These are phyloP conservation scores for Oryza glaberrima DNA, from an alignment of 176 grass and related monocot genomes.

Conservation along the genomic window DNA sequence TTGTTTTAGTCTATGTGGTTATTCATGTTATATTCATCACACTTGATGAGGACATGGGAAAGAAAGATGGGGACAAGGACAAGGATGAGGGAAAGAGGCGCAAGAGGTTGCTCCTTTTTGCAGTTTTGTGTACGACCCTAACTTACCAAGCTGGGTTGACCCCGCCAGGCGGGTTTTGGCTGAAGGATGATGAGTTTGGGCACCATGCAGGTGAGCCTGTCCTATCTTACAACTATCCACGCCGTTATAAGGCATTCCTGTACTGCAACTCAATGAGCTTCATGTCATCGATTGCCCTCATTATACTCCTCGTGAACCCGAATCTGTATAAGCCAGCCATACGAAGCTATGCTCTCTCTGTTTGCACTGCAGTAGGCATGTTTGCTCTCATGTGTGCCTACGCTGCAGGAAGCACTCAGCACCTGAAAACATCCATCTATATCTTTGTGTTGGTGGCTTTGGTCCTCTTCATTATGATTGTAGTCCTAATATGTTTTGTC, in stretches of 20 bases:
- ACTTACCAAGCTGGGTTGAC: conserved; percentile 48
- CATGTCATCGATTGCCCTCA: conserved; percentile 35
- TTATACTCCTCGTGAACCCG: conserved; percentile 30
- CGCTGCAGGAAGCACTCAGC: background rate
- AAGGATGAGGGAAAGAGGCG: background rate
- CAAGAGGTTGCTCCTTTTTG: conserved; percentile 33
- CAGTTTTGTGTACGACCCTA: background rate
- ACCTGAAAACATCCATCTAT: background rate
- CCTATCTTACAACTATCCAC: background rate
- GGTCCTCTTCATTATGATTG: background rate
- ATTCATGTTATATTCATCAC: background rate
- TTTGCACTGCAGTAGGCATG: background rate
- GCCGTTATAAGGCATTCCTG: conserved; percentile 35
- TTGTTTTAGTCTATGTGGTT: conserved; percentile 11
- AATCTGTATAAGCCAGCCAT: conserved; percentile 19
- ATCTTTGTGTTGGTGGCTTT: background rate
- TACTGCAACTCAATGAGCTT: conserved; percentile 48
- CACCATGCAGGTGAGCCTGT: background rate
- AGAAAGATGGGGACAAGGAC: background rate
- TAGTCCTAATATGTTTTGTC: background rate
- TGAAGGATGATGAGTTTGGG: background rate
- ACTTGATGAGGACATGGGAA: background rate
- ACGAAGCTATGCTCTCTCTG: conserved; percentile 4
- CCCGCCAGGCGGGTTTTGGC: conserved; percentile 7
- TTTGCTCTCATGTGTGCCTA: background rate